Evolutionary conservation across 805 yeast species (phyloP).

Genomic region (Pichia membranifaciens): DNA sequence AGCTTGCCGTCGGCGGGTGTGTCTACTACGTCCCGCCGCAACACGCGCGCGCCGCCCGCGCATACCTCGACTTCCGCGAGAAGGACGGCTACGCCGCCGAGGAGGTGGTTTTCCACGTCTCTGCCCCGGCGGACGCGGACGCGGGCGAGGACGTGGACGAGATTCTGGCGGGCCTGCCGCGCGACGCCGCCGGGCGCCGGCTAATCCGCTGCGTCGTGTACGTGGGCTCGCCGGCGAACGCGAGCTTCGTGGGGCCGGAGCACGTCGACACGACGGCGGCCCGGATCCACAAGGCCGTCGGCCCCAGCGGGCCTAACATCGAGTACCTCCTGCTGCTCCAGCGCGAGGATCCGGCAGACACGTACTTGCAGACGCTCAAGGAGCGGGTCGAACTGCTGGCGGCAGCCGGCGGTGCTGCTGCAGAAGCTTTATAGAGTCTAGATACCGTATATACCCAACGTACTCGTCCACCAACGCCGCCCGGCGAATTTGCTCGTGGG

Average conservation of each 20-base stretch:
- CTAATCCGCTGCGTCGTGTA: slow-evolving; percentile 59
- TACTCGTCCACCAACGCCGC: too few relatives aligned
- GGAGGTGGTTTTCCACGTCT: slow-evolving; percentile 54
- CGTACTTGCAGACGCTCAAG: slow-evolving; percentile 33
- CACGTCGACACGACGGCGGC: slow-evolving; percentile 50
- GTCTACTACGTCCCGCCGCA: slow-evolving; percentile 75
- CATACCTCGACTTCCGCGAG: slow-evolving; percentile 74
- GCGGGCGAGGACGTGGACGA: slow-evolving; percentile 16
- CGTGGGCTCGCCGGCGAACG: slow-evolving; percentile 77
- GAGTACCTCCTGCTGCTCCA: slow-evolving; percentile 61
- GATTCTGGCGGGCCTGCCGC: slow-evolving; percentile 27
- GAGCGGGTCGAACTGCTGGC: slow-evolving; percentile 9
- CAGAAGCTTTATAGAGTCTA: too few relatives aligned
- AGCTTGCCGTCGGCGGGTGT: slow-evolving; percentile 66
- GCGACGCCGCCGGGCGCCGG: slow-evolving; percentile 32
- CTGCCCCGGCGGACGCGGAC: slow-evolving; percentile 11
- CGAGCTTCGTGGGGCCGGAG: slow-evolving; percentile 84
- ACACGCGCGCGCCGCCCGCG: slow-evolving; percentile 53
- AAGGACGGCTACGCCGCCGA: slow-evolving; percentile 83
- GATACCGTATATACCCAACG: too few relatives aligned
- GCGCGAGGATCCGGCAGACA: slow-evolving; percentile 41
- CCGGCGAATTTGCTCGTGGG: too few relatives aligned
- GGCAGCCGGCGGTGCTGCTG: too few relatives aligned
- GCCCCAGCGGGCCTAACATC: slow-evolving; percentile 77
- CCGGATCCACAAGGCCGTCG: slow-evolving; percentile 49